phyloP scores from a whole-genome alignment of 2,329 filamentous ascomycete species.

The Colletotrichum tamarilloi region DNA sequence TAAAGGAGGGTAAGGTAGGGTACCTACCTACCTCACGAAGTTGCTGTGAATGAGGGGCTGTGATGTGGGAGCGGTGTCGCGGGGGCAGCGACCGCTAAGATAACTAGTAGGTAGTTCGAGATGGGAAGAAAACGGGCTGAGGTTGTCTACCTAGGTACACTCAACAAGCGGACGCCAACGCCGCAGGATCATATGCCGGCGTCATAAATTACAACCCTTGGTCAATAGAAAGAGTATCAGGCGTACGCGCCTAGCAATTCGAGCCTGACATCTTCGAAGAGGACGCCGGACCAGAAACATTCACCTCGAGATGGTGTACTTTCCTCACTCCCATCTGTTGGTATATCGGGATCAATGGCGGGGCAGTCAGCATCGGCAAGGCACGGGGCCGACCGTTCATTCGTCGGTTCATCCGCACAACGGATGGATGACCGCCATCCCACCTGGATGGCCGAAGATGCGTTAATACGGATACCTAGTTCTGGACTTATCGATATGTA shows the following conservation, averaged over 20 bases:
- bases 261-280: neutral
- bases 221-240: neutral
- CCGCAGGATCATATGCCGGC: neutral
- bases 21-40: neutral
- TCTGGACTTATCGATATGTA: too few species aligned
- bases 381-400: neutral
- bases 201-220: neutral
- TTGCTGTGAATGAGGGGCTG: neutral
- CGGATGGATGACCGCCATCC: neutral
- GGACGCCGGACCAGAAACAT: neutral
- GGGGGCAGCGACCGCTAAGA: neutral
- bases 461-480: too few species aligned
- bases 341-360: neutral
- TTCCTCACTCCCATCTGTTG: neutral
- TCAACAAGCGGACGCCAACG: neutral
- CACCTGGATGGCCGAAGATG: too few species aligned
- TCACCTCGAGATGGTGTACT: neutral
- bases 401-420: constrained; percentile 11
- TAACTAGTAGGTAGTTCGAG: neutral
- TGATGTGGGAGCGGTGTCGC: neutral
- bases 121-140: neutral
- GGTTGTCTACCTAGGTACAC: neutral
- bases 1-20: neutral
- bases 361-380: neutral
- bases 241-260: neutral